Base-by-base conservation (phyloP, 352 stramenopile genomes). In the Globisporangium takayamanum region DNA sequence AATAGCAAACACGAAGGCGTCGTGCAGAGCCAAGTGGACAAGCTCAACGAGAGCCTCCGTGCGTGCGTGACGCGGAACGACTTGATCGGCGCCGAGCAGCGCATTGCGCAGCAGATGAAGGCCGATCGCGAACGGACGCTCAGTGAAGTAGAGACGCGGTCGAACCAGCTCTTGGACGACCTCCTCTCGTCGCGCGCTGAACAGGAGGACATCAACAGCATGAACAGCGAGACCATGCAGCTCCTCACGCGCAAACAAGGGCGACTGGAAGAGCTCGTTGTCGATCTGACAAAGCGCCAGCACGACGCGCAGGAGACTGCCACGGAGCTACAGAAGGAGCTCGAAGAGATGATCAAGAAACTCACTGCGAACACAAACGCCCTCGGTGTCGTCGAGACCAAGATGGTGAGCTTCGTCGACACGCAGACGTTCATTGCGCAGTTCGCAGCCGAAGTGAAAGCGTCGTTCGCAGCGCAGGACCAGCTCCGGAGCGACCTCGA, bases 161-260 rank as follows among this genome's bases (percentile, higher is more conserved):
- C 78, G 26, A 90, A 87, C 60, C 87, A 88, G 47, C 67, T 92
- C 16, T 20, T 87, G 3, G 79, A 89, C 25, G 76, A 88, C 28
- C 48, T 89, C 51, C 65, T 92, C 1, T 66, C 70, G 0, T 84
- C 73, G 8, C 68, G 79, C 0, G 66, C 79, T 0, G 78, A 89
- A n/a, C 84, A 94, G 44, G 84, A 94, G 51, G 82, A 94, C 33
- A 82, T 94, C 60, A 94, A 94, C 66, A 91, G 80, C 28, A 74
- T 70, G 22, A 78, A 82, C 46, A 80, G 78, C 3, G 84, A 94
- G 58, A 78, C 76, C 45, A 70, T 87, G 46, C 74, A 88, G 61
- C 33, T 69, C 5, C 50, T 89, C 7, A 53, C 70, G 5, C 70
- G 73, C 15, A 89, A 88, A 51, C 78, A 86, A 57, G 58, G 62